These are phyloP conservation scores for Corynascus novoguineensis DNA, from an alignment of 495 filamentous ascomycete species.

Conservation along the genomic window DNA sequence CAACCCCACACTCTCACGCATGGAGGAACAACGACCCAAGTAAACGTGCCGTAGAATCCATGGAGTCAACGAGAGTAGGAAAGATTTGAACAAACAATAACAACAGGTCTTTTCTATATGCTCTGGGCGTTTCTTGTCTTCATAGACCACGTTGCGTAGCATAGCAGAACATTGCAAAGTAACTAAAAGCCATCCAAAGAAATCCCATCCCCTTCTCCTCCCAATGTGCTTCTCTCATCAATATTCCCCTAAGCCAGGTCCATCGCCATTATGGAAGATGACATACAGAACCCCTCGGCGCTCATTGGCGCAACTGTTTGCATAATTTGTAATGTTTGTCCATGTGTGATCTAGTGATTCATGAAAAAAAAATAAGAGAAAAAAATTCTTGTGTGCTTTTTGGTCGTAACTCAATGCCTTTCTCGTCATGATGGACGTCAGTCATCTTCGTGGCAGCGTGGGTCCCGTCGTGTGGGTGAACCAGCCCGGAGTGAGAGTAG, in stretches of 20 bases:
- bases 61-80: neutral
- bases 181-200: neutral
- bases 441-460: conserved; percentile 20
- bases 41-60: neutral
- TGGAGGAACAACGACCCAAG: no score
- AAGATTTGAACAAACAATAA: neutral
- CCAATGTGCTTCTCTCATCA: neutral
- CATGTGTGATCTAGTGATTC: neutral
- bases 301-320: neutral
- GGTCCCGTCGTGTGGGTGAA: conserved; percentile 4
- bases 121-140: conserved; percentile 1
- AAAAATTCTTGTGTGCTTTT: conserved; percentile 1
- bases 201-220: neutral
- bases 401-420: conserved; percentile 18
- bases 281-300: neutral
- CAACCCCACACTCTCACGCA: no score
- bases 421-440: conserved; percentile 23
- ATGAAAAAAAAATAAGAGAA: neutral
- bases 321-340: neutral
- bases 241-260: no score
- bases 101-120: conserved; percentile 5
- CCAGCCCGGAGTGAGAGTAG: conserved; percentile 17
- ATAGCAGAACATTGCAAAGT: neutral
- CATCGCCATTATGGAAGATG: neutral
- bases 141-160: conserved; percentile 2